Evolutionary conservation across 176 grass and related monocot genomes (phyloP), one percentile per base, ranked within the genome.

Genomic region (Tuctoria greenei): DNA sequence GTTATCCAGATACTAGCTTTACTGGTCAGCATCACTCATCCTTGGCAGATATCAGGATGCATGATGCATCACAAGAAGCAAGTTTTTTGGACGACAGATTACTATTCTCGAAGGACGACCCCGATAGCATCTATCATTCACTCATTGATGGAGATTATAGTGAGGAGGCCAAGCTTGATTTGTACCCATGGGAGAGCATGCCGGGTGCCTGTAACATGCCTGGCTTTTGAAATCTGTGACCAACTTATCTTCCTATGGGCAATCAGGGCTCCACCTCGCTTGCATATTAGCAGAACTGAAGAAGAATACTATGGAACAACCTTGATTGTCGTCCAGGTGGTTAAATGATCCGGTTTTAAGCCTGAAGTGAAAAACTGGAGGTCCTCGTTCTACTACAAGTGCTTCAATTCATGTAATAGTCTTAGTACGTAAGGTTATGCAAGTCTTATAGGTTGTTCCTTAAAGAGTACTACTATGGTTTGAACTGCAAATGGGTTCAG

Each of bases 101-200:
- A 18, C 31, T 31, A 31, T 31, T 31, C 2, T 31, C 31, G 3
- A 3, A 31, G 31, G 31, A 31, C 3, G 2, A 1, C 31, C 3
- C 31, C 31, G 3, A 2, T 31, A 31, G 31, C 31, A 31, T 31
- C 1, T 31, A 31, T 31, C 1, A 2, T 31, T 3, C 31, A 31
- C 0, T 71, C 4, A 4, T 78, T 24, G 25, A 28, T 56, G 75
- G 61, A 9, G 20, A 60, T 37, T 25, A 24, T 41, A 74, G 6
- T 38, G 43, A 75, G 21, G 72, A 59, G 18, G 1, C 10, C 46
- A 52, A 25, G 4, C 27, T 85, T 2, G 68, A 79, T 46, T 61
- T 76, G 8, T 39, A 1, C 6, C 4, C 39, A 3, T 85, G 81
- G 89, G 65, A 71, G 10, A 91, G 83, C 55, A 74, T 82, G 82